Evolutionary conservation across 2,329 filamentous ascomycete genomes (phyloP).

Genomic region (Aureobasidium sp.): DNA sequence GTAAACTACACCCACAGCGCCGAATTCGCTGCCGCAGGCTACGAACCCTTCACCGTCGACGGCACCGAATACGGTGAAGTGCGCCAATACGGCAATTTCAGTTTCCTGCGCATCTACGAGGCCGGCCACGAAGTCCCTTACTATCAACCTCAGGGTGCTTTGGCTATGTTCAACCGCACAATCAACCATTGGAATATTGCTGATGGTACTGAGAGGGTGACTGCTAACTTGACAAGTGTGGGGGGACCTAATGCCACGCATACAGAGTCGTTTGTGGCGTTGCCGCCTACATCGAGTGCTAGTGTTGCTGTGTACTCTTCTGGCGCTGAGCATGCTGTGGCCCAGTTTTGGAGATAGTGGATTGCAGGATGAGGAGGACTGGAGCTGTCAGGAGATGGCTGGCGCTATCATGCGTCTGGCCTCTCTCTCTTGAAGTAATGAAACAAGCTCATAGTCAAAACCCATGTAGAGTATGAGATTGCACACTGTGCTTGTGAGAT

Average conservation of each 20-base stretch:
- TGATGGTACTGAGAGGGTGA: constrained; percentile 27
- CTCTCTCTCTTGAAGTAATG: background rate
- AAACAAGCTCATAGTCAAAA: background rate
- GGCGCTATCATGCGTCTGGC: background rate
- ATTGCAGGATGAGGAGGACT: background rate
- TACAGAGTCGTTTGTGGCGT: constrained; percentile 29
- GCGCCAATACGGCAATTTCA: constrained; percentile 25
- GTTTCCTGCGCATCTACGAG: constrained; percentile 28
- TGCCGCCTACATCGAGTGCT: constrained; percentile 23
- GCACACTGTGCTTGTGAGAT: background rate
- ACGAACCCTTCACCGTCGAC: constrained; percentile 30
- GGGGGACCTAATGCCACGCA: constrained; percentile 33
- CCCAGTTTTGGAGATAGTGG: background rate
- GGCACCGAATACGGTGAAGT: constrained; percentile 35
- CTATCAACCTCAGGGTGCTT: constrained; percentile 31
- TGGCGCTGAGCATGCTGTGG: background rate
- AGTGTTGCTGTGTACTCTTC: background rate
- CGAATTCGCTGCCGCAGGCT: constrained; percentile 23
- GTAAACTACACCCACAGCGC: constrained; percentile 31
- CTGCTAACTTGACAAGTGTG: constrained; percentile 26
- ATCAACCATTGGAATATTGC: constrained; percentile 31
- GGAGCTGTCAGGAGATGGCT: background rate
- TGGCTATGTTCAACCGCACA: constrained; percentile 31
- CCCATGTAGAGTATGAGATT: background rate
- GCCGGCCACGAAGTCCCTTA: constrained; percentile 35